A percentile compares a stretch with the other conserved stretches of the same genome.
phyloP scores from a whole-genome alignment of 129 eudicot genomes.

The Helichrysum umbraculigerum region DNA sequence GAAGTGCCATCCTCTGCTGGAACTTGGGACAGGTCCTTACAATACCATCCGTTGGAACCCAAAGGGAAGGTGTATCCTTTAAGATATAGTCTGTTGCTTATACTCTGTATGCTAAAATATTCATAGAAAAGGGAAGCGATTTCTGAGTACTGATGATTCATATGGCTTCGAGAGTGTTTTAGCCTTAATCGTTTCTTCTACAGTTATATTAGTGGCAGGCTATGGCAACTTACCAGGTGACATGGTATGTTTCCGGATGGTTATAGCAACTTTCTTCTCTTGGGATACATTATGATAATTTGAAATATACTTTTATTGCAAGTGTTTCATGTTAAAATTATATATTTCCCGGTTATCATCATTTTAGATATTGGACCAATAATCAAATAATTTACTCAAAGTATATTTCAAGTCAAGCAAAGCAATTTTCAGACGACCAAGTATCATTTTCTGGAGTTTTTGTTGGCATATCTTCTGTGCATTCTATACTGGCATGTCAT shows the following conservation, averaged over 20 bases:
- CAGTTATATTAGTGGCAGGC: slow-evolving; percentile 95
- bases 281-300: neutral
- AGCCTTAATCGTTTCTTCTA: slow-evolving; percentile 51
- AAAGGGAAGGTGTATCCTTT: slow-evolving; percentile 93
- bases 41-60: slow-evolving; percentile 97
- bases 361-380: neutral
- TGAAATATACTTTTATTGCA: neutral
- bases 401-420: neutral
- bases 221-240: slow-evolving; percentile 96
- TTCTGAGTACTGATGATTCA: slow-evolving; percentile 6
- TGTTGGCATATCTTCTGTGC: neutral
- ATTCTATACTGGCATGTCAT: neutral
- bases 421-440: neutral
- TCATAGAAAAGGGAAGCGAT: slow-evolving; percentile 14
- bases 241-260: slow-evolving; percentile 56
- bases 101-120: neutral
- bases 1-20: slow-evolving; percentile 85
- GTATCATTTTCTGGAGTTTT: neutral
- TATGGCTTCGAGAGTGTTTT: slow-evolving; percentile 19
- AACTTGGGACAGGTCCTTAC: slow-evolving; percentile 93
- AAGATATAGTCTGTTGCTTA: neutral
- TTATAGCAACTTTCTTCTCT: neutral
- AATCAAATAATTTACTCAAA: neutral
- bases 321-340: neutral
- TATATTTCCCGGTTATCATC: neutral